Evolutionary conservation across 257 asterid genomes (phyloP).

Genomic region (Nicotiana knightiana): DNA sequence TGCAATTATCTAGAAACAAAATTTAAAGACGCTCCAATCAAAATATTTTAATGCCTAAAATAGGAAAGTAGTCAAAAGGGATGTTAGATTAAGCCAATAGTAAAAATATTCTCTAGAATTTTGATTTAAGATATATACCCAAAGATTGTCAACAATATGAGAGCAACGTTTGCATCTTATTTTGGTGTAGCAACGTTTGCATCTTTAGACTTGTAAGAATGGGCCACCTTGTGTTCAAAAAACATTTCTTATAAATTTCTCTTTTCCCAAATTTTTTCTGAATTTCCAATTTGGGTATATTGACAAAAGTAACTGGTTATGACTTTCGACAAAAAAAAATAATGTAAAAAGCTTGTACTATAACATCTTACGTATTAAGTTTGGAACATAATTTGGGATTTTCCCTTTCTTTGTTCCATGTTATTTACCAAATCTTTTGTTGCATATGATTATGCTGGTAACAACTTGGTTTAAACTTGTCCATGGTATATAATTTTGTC

Average conservation of each 20-base stretch:
- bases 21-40: not conserved
- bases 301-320: not conserved
- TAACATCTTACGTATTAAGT: not conserved
- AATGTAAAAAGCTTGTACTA: not conserved
- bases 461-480: not conserved
- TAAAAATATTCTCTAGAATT: not conserved
- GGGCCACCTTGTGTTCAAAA: not conserved
- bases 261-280: not conserved
- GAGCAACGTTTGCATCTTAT: not conserved
- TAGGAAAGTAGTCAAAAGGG: not conserved
- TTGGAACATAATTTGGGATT: not conserved
- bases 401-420: not conserved
- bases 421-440: not conserved
- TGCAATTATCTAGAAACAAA: not conserved
- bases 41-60: not conserved
- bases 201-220: not conserved
- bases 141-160: not conserved
- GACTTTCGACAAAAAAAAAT: not conserved
- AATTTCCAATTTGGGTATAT: not conserved
- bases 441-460: not conserved
- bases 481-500: not conserved
- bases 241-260: not conserved
- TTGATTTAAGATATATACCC: not conserved
- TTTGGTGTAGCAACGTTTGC: not conserved
- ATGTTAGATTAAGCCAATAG: not conserved